Percentiles rank a stretch among this genome's conserved stretches.
Evolutionary conservation across 2,329 filamentous ascomycete genomes (phyloP).

Genomic region (Aschersonia sp.): DNA sequence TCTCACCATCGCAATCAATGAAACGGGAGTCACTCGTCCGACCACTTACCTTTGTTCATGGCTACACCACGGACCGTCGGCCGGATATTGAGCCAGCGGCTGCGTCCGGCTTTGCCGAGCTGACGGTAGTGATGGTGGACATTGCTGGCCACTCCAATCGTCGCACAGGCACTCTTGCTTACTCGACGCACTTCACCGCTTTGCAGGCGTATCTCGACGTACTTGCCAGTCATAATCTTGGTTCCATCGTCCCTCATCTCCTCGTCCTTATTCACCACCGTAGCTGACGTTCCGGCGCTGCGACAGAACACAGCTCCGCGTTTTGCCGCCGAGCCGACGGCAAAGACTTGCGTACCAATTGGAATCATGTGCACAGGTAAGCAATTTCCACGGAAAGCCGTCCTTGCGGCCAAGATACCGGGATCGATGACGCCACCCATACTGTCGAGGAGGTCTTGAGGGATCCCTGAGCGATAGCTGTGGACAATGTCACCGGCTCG

Average conservation of each 20-base stretch:
- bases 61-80: constrained; percentile 94
- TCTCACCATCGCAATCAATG: not conserved
- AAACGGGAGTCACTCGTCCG: not conserved
- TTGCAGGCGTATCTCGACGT: constrained; percentile 74
- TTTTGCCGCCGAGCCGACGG: constrained; percentile 63
- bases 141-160: constrained; percentile 90
- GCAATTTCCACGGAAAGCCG: constrained; percentile 88
- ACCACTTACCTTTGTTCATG: constrained; percentile 79
- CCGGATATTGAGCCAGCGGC: constrained; percentile 83
- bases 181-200: constrained; percentile 87
- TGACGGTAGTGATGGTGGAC: constrained; percentile 79
- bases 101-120: constrained; percentile 88
- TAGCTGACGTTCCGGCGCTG: constrained; percentile 84
- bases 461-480: constrained; percentile 84
- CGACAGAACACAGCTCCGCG: constrained; percentile 81
- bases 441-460: constrained; percentile 67
- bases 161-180: constrained; percentile 84
- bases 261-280: constrained; percentile 80
- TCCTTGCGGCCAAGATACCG: constrained; percentile 89
- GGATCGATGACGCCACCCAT: constrained; percentile 93
- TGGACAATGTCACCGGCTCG: constrained; percentile 81
- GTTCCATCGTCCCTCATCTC: constrained; percentile 46
- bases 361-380: constrained; percentile 92
- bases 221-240: constrained; percentile 53
- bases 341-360: constrained; percentile 83